Evolutionary conservation across 2,329 filamentous ascomycete species (phyloP), one percentile per base, ranked within the genome.

Genomic region (Fusarium paranaense): DNA sequence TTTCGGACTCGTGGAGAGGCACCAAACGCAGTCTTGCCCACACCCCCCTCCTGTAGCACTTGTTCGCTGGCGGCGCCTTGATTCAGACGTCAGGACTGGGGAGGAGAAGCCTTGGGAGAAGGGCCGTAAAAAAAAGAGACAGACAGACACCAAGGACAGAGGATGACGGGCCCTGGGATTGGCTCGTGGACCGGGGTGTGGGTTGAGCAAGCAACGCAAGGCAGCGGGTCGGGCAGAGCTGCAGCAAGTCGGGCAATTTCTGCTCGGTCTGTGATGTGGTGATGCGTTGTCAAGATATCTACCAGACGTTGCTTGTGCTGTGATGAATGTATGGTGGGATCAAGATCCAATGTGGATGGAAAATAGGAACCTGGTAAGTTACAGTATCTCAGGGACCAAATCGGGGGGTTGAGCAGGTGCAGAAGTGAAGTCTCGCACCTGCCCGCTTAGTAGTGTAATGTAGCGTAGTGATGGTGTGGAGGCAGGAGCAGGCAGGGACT

Each of bases 201-300:
- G 45, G 66, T 70, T 72, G 69, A 74, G 65, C 57, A 74, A 71
- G 70, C 72, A 73, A 70, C 64, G 72, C 70, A 78, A 71, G 70
- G 66, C 71, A 64, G 78, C 74, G 78, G 80, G 78, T 81, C 78
- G 76, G 78, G 75, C 73, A 78, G 76, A 79, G 76, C 63, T 78
- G 75, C 77, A 79, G 73, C 75, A 76, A 73, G 77, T 78, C 78
- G 77, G 78, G 74, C 72, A 75, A 71, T 76, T 75, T 75, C 38
- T 67, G 66, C 50, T 69, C 64, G 47, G 66, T 67, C 67, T 72
- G 71, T 71, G 75, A 80, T 78, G 80, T 79, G 82, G 80, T 85
- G 85, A 87, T 87, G 85, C 83, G 86, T 87, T 88, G 86, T 87
- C 87, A 88, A 82, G 78, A 80, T 77, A 74, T 79, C 71, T 71